Evolutionary conservation across 768 basidiomycete species (phyloP).

Genomic region (Pleurotus salmoneostramineus): DNA sequence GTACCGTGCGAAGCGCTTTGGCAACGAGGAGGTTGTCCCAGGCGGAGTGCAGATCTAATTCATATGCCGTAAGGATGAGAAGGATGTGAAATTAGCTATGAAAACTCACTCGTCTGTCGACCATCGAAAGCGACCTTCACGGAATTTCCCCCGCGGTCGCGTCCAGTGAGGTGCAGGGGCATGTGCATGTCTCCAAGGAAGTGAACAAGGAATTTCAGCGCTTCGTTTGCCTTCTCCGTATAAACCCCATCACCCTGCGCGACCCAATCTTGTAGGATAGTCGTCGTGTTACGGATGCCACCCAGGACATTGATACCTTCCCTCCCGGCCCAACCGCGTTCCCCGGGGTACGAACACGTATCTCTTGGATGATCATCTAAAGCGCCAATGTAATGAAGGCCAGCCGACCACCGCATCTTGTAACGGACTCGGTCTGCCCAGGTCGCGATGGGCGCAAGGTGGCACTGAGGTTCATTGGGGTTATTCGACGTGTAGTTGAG

Average conservation of each 20-base stretch:
- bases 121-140: conserved; percentile 72
- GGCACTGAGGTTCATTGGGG: conserved; percentile 49
- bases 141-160: conserved; percentile 86
- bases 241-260: conserved; percentile 12
- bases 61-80: no score
- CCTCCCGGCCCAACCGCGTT: conserved; percentile 65
- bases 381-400: conserved; percentile 75
- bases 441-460: conserved; percentile 77
- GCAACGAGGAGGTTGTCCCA: conserved; percentile 87
- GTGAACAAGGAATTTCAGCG: conserved; percentile 90
- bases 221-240: conserved; percentile 54
- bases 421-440: conserved; percentile 82
- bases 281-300: conserved; percentile 74
- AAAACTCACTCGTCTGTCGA: conserved; percentile 59
- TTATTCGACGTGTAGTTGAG: conserved; percentile 45
- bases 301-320: conserved; percentile 64
- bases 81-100: no score
- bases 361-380: conserved; percentile 74
- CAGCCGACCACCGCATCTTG: conserved; percentile 66
- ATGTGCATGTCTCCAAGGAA: conserved; percentile 92
- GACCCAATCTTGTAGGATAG: conserved; percentile 50
- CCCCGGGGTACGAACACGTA: conserved; percentile 74
- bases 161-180: conserved; percentile 87
- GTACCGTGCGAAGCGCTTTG: conserved; percentile 71
- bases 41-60: conserved; percentile 80